Evolutionary conservation across 2,329 filamentous ascomycete species (phyloP).

Genomic region (Thelonectria rubi): DNA sequence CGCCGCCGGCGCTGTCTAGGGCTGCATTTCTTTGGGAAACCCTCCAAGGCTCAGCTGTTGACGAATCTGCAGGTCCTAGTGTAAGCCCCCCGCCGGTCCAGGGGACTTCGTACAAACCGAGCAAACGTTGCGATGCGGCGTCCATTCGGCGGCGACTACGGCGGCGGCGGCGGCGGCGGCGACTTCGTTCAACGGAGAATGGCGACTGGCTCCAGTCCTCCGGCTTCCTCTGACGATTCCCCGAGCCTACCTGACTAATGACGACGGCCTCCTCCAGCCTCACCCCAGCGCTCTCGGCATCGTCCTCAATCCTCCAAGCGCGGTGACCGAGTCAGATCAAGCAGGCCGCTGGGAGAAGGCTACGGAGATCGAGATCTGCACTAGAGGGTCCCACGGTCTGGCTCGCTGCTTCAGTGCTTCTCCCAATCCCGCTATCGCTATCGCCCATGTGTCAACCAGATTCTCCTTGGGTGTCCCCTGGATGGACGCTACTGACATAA

Average conservation of each 20-base stretch:
- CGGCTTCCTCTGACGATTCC: conserved; percentile 26
- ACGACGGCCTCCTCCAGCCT: conserved; percentile 33
- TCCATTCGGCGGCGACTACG: conserved; percentile 24
- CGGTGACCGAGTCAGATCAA: conserved; percentile 41
- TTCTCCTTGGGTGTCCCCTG: conserved; percentile 22
- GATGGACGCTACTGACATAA: conserved; percentile 19
- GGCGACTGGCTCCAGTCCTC: conserved; percentile 21
- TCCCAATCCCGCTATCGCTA: conserved; percentile 32
- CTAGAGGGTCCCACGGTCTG: conserved; percentile 37
- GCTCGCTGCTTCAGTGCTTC: conserved; percentile 20
- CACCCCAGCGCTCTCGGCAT: conserved; percentile 32
- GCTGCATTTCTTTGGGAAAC: conserved; percentile 30
- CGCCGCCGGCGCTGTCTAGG: conserved; percentile 9
- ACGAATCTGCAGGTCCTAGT: neutral
- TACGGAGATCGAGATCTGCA: conserved; percentile 42
- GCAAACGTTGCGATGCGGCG: neutral
- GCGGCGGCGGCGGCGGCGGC: conserved; percentile 24
- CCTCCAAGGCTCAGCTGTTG: conserved; percentile 26
- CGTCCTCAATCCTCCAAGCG: conserved; percentile 31
- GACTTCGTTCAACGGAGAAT: conserved; percentile 23
- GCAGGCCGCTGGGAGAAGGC: conserved; percentile 34
- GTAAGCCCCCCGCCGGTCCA: conserved; percentile 13
- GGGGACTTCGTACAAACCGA: too few relatives aligned
- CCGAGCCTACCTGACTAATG: conserved; percentile 28
- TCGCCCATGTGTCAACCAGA: conserved; percentile 27